Percentiles rank a stretch among this genome's conserved stretches.
phyloP scores from a whole-genome alignment of 2,329 filamentous ascomycete genomes.

The Penicillium sp. region DNA sequence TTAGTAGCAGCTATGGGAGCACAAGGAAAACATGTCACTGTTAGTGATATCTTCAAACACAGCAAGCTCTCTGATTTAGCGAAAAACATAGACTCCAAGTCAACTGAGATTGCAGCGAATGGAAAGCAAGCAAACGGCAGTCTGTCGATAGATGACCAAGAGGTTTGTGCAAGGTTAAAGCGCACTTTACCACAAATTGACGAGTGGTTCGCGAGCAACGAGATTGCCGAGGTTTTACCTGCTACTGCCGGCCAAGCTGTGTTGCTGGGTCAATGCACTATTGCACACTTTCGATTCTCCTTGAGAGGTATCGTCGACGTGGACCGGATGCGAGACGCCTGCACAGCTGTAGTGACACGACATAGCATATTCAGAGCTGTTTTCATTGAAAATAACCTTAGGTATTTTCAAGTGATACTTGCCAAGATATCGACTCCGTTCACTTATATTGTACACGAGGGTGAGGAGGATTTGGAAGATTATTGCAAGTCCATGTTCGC shows the following conservation, averaged over 20 bases:
- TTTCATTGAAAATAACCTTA: neutral
- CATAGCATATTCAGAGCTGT: neutral
- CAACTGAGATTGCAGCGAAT: neutral
- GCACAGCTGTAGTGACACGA: neutral
- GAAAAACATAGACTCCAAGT: neutral
- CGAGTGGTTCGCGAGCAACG: neutral
- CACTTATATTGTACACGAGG: neutral
- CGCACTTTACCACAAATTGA: neutral
- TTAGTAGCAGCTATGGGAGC: neutral
- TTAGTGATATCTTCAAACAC: neutral
- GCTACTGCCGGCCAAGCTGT: neutral
- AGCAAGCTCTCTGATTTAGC: neutral
- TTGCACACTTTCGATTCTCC: neutral
- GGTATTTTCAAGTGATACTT: neutral
- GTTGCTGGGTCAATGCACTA: neutral
- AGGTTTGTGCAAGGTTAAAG: neutral
- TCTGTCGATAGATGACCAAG: neutral
- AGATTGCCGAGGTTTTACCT: neutral
- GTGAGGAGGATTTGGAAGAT: neutral
- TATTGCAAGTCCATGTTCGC: neutral
- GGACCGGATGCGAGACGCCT: neutral
- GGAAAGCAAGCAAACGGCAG: neutral
- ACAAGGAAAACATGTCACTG: neutral
- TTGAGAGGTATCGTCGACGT: neutral
- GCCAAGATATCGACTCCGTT: neutral